Evolutionary conservation across 108 stramenopile genomes (phyloP), one percentile per base, ranked within the genome.

Genomic region (Nitzschia sp.): DNA sequence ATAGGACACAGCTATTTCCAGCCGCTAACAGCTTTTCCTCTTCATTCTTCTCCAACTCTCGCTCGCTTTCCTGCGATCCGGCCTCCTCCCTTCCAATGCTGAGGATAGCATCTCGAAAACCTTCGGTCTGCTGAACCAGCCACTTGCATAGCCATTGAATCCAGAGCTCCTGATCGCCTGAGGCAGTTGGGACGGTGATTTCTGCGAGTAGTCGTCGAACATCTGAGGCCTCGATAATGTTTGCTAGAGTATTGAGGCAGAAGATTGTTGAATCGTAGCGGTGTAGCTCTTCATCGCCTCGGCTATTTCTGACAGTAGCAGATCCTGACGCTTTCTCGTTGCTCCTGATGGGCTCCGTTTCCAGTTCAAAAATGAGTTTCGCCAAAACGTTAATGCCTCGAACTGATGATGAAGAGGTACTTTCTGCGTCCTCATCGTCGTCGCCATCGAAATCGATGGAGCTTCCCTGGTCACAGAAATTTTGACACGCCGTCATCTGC

Each of bases 1-100:
- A 68, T 25, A 94, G 58, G 17, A 94, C 81, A 52, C 84, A 94
- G 9, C 89, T 88, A 72, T 94, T 91, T 0, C 93, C 93, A 22
- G 93, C 85, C 3, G 78, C 81, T 15, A 94, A 75, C 29, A 94
- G 74, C 56, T 82, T 76, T 28, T 82, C 87, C 30, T 90, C 85
- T 30, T 90, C 91, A 13, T 86, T 58, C 35, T 86, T 62, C 58
- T 68, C 45, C 48, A 78, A 38, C 77, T 72, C 48, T 53, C 57
- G 48, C 32, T 66, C 32, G 45, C 38, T 16, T 21, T 66, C 60
- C 0, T 50, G 31, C 28, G 44, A 44, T 25, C 45, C 15, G 3
- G 65, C 17, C 19, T 57, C n/a, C 9, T 48, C 31, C 2, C 47
- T 58, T 31, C 88, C 86, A 59, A 84, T 81, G 34, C 70, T 69